phyloP scores from a whole-genome alignment of 208 protist genomes.

The Eutreptiella sp. region DNA sequence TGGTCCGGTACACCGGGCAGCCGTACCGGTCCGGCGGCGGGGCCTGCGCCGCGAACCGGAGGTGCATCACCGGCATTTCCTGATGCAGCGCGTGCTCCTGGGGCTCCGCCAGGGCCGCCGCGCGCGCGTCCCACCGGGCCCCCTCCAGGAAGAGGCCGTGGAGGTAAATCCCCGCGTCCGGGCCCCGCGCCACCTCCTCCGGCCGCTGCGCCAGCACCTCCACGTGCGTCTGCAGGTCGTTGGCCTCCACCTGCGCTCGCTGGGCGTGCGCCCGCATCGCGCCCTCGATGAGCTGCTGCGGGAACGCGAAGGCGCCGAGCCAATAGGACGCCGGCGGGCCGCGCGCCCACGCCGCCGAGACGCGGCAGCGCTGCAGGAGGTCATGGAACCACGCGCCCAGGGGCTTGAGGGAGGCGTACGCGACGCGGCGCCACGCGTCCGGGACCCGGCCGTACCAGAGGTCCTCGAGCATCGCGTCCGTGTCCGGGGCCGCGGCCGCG shows the following conservation, averaged over 20 bases:
- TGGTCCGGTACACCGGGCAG: slow-evolving; percentile 65
- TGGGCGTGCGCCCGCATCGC: slow-evolving; percentile 29
- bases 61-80: slow-evolving; percentile 45
- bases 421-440: slow-evolving; percentile 11
- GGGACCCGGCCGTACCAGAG: slow-evolving; percentile 26
- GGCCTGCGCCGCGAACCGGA: slow-evolving; percentile 27
- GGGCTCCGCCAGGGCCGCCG: slow-evolving; percentile 42
- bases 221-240: slow-evolving; percentile 19
- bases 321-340: slow-evolving; percentile 35
- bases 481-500: slow-evolving; percentile 5
- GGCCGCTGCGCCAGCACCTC: not conserved
- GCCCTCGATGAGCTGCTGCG: slow-evolving; percentile 43
- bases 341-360: slow-evolving; percentile 34
- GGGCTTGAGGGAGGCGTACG: slow-evolving; percentile 44
- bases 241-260: slow-evolving; percentile 20
- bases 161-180: slow-evolving; percentile 48
- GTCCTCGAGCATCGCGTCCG: slow-evolving; percentile 4
- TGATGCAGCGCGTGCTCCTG: slow-evolving; percentile 44
- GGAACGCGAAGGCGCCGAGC: slow-evolving; percentile 46
- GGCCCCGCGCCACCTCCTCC: slow-evolving; percentile 14
- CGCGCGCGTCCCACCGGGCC: slow-evolving; percentile 48
- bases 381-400: slow-evolving; percentile 37
- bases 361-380: slow-evolving; percentile 23
- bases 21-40: slow-evolving; percentile 27
- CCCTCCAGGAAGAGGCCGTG: slow-evolving; percentile 64